These are phyloP conservation scores for Cymodocea nodosa DNA, from an alignment of 116 monocot genomes.

Conservation along the genomic window DNA sequence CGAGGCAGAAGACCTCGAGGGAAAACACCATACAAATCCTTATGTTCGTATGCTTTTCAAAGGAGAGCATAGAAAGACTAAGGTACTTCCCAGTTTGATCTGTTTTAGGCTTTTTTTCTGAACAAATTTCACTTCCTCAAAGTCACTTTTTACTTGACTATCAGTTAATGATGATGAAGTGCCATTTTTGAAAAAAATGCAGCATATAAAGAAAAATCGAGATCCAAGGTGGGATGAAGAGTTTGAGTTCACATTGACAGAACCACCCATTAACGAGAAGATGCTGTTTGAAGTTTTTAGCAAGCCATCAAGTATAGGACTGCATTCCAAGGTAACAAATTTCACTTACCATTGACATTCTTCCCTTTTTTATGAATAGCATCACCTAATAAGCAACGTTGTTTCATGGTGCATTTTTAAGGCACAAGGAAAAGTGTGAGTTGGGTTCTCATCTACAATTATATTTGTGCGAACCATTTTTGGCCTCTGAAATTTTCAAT, in stretches of 20 bases:
- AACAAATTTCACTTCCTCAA: background rate
- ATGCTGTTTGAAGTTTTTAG: conserved; percentile 78
- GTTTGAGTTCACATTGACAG: conserved; percentile 72
- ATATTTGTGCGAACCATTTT: too few species aligned
- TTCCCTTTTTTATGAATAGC: too few species aligned
- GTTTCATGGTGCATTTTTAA: too few species aligned
- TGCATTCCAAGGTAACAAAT: conserved; percentile 62
- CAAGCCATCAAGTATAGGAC: conserved; percentile 49
- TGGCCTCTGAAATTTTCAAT: too few species aligned
- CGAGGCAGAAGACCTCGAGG: conserved; percentile 92
- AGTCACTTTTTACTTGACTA: background rate
- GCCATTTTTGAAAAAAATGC: background rate
- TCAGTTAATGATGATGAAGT: background rate
- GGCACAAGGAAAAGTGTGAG: too few species aligned
- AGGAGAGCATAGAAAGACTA: conserved; percentile 88
- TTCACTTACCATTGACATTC: background rate
- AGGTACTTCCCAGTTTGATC: conserved; percentile 25
- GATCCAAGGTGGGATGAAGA: conserved; percentile 85
- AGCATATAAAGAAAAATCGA: conserved; percentile 90
- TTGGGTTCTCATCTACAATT: too few species aligned
- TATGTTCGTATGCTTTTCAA: conserved; percentile 66
- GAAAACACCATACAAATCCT: conserved; percentile 98
- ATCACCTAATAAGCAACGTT: too few species aligned
- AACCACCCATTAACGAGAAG: conserved; percentile 70
- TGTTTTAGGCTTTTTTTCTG: background rate